Evolutionary conservation across 441 rosid genomes (phyloP).

Genomic region (Eruca vesicaria): DNA sequence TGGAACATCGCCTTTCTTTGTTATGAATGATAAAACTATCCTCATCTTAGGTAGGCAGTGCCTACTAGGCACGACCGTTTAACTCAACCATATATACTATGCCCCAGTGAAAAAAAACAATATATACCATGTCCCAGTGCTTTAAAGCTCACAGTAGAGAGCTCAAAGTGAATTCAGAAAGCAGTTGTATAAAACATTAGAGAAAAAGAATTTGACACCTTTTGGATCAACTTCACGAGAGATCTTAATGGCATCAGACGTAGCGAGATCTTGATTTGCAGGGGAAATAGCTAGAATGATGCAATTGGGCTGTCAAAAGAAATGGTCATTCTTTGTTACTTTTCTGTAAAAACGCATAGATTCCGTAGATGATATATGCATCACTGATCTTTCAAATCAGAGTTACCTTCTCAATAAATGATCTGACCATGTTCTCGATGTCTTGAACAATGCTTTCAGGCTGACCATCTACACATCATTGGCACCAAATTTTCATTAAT

Average conservation of each 20-base stretch:
- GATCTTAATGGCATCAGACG: slow-evolving; percentile 92
- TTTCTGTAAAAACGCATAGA: neutral
- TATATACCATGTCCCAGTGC: neutral
- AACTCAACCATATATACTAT: neutral
- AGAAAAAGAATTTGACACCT: slow-evolving; percentile 43
- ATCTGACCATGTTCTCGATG: slow-evolving; percentile 83
- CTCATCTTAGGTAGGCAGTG: neutral
- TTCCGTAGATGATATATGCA: neutral
- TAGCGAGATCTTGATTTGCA: slow-evolving; percentile 97
- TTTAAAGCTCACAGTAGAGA: neutral
- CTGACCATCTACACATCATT: slow-evolving; percentile 69
- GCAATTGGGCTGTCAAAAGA: slow-evolving; percentile 73
- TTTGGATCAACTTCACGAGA: slow-evolving; percentile 93
- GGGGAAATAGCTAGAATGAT: slow-evolving; percentile 93
- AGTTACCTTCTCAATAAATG: slow-evolving; percentile 87
- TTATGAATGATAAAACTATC: neutral
- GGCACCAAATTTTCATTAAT: neutral
- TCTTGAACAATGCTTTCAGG: slow-evolving; percentile 83
- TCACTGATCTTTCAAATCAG: neutral
- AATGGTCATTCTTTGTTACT: slow-evolving; percentile 11
- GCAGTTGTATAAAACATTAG: neutral
- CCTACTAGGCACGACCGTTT: slow-evolving; percentile 1
- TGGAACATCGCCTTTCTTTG: neutral
- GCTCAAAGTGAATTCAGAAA: slow-evolving; percentile 3
- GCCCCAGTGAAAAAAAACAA: neutral